Evolutionary conservation across 352 stramenopile species (phyloP), one percentile per base, ranked within the genome.

Genomic region (Pythium diclinum): DNA sequence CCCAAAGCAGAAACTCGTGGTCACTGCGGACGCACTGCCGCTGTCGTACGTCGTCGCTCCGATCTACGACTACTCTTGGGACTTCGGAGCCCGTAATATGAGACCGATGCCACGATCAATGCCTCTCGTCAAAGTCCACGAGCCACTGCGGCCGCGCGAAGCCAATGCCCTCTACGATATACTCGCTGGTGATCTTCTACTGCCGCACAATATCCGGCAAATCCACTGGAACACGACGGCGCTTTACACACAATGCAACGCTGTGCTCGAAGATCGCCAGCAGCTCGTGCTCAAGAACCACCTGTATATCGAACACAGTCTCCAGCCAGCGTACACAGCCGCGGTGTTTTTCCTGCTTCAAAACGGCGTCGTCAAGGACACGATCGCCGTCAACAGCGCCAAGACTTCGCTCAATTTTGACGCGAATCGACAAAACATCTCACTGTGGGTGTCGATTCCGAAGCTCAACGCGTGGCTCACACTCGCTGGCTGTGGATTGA

Each of bases 391-490:
- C 30, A 46, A 42, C 5, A 38, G 25, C 6, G 42, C 25, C 6
- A 28, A n/a, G 13, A 10, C 25, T n/a, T 47, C 40, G 56, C 56
- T 63, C 56, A 56, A 63, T 16, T 63, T 63, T 34, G 40, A 28
- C 13, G 23, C 40, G 6, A 63, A 63, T 40, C 21, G 40, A 14
- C 23, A 63, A 23, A 13, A 17, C 1, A 44, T 63, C 25, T 40
- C 56, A 6, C 10, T 65, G 16, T 59, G 49, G 19, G 36, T 53
- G 19, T 65, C 59, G 10, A 51, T 65, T 23, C 59, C 59, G 17
- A 30, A 65, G 21, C 47, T 25, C n/a, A 65, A 65, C 59, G 49
- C 49, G 32, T 57, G 47, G 47, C 59, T 65, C n/a, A 59, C 59
- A 8, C 7, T 59, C 3, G 59, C 19, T 10, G 59, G 59, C 10